Conservation (phyloP, 2,329 filamentous ascomycete genomes). For the Aspergillus melleus region DNA sequence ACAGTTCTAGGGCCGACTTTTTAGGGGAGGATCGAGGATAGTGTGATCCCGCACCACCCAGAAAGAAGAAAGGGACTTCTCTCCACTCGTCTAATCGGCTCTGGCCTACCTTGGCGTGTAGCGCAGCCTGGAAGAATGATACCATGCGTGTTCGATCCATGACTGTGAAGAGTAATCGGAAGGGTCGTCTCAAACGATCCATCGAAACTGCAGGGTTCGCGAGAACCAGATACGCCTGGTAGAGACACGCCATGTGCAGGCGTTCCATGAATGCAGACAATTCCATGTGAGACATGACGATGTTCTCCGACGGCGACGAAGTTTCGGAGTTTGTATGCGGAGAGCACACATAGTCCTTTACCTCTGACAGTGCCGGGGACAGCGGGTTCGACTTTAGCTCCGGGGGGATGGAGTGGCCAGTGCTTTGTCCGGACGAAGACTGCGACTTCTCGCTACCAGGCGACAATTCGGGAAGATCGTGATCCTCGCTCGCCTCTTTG, state of each 20-base stretch:
- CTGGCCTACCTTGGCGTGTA: conserved; percentile 17
- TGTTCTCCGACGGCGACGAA: not conserved
- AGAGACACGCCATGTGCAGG: conserved; percentile 21
- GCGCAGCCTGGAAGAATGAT: conserved; percentile 18
- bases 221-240: conserved; percentile 19
- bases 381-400: not conserved
- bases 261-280: conserved; percentile 20
- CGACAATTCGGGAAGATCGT: not conserved
- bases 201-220: conserved; percentile 14
- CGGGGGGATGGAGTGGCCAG: not conserved
- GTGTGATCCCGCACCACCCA: conserved; percentile 26
- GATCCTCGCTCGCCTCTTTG: conserved; percentile 6
- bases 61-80: conserved; percentile 25
- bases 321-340: not conserved
- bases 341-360: not conserved
- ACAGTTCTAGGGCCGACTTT: conserved; percentile 1
- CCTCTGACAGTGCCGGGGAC: not conserved
- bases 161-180: conserved; percentile 22
- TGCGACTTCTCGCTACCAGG: conserved; percentile 1
- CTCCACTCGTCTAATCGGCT: conserved; percentile 21
- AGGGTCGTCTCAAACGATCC: conserved; percentile 19
- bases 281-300: conserved; percentile 13
- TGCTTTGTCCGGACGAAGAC: not conserved
- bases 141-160: conserved; percentile 19
- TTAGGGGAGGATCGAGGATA: conserved; percentile 14